These are phyloP conservation scores for Antrodiella citrinella DNA, from an alignment of 768 basidiomycete genomes.

Conservation along the genomic window DNA sequence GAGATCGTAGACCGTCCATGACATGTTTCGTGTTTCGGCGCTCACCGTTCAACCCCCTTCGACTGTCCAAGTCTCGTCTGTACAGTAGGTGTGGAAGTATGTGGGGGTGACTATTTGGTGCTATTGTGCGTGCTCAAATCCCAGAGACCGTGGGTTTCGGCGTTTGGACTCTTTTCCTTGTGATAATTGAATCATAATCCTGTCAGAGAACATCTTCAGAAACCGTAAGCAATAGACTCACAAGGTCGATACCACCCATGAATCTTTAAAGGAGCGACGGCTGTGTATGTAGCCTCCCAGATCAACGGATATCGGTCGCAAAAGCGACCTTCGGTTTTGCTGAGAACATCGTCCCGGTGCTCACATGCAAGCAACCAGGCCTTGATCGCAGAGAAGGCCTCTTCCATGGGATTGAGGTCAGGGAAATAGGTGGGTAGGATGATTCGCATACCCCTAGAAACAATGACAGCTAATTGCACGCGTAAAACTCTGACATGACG, in stretches of 20 bases:
- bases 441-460: constrained; percentile 14
- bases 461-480: neutral
- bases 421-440: constrained; percentile 22
- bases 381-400: constrained; percentile 20
- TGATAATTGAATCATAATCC: no score
- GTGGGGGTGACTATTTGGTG: no score
- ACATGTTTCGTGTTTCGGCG: no score
- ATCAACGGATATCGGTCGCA: neutral
- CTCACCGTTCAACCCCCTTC: no score
- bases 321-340: neutral
- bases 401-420: constrained; percentile 23
- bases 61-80: no score
- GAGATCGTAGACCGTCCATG: no score
- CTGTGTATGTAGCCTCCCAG: neutral
- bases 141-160: no score
- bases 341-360: constrained; percentile 9
- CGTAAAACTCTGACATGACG: neutral
- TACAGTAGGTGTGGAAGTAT: no score
- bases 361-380: constrained; percentile 10
- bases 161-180: no score
- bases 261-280: neutral
- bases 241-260: constrained; percentile 1
- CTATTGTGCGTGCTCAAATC: no score
- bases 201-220: no score
- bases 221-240: constrained; percentile 2